A percentile compares a stretch with the other conserved stretches of the same genome.
phyloP scores from a whole-genome alignment of 2,329 filamentous ascomycete genomes.

The Fusarium redolens region DNA sequence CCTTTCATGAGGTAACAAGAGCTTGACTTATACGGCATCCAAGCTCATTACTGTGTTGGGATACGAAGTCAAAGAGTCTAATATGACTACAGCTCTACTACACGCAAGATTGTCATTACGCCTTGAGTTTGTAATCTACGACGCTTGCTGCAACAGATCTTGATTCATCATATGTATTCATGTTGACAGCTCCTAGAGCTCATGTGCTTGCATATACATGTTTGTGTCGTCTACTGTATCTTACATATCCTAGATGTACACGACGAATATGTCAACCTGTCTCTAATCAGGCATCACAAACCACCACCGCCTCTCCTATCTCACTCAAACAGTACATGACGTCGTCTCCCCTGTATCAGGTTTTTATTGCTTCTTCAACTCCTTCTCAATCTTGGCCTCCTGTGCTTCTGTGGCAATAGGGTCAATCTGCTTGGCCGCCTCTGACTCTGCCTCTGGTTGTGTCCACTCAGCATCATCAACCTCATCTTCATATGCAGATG shows the following conservation, averaged over 20 bases:
- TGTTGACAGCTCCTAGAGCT: background rate
- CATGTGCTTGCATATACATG: conserved; percentile 12
- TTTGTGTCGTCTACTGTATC: conserved; percentile 37
- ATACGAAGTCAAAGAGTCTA: background rate
- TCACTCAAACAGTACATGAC: conserved; percentile 29
- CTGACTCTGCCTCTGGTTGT: conserved; percentile 34
- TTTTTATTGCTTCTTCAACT: conserved; percentile 32
- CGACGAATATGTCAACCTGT: conserved; percentile 24
- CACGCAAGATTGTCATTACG: background rate
- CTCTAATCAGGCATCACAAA: conserved; percentile 1
- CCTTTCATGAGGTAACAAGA: conserved; percentile 2
- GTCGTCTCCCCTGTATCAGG: background rate
- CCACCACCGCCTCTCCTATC: conserved; percentile 1
- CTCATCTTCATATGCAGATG: conserved; percentile 54
- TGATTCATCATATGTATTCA: background rate
- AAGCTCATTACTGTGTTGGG: background rate
- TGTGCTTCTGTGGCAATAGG: conserved; percentile 24
- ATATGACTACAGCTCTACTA: background rate
- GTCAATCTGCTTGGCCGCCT: conserved; percentile 30
- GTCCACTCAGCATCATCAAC: conserved; percentile 41
- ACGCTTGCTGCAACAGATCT: background rate
- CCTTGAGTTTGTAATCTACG: background rate
- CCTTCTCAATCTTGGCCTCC: conserved; percentile 38
- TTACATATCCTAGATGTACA: conserved; percentile 46
- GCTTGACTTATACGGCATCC: conserved; percentile 8